A percentile compares a stretch with the other conserved stretches of the same genome.
Evolutionary conservation across 2,329 filamentous ascomycete species (phyloP).

Genomic region (Rhynchosporium secalis): DNA sequence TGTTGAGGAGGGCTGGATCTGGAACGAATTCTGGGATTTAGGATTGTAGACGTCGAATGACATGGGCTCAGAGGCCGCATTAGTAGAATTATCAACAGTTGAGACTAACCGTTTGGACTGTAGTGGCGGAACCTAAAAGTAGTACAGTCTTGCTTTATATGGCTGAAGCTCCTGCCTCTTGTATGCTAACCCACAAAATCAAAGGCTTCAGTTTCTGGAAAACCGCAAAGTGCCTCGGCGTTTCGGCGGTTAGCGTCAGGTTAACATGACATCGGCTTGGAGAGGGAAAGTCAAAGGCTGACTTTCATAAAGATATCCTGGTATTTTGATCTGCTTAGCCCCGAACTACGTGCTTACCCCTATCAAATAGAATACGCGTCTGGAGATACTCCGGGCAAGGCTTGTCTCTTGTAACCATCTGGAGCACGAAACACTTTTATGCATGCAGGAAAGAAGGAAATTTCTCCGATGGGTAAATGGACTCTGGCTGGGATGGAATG

Average conservation of each 20-base stretch:
- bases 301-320: not conserved
- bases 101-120: not conserved
- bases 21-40: not conserved
- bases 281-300: not conserved
- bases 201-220: not conserved
- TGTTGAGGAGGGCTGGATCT: not conserved
- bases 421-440: not conserved
- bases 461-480: not conserved
- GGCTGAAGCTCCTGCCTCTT: not conserved
- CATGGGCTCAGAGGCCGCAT: not conserved
- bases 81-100: not conserved
- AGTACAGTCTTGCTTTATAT: not conserved
- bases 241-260: not conserved
- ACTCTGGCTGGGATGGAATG: not conserved
- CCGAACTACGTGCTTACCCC: not conserved
- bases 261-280: not conserved
- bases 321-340: not conserved
- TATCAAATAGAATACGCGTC: not conserved
- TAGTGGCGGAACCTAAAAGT: slow-evolving; percentile 1
- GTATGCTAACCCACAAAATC: not conserved
- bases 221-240: slow-evolving; percentile 7
- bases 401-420: not conserved
- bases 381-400: not conserved
- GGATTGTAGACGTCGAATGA: not conserved
- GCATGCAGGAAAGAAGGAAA: not conserved